Base-by-base conservation (phyloP, 805 yeast genomes). In the Hanseniaspora lachancei region DNA sequence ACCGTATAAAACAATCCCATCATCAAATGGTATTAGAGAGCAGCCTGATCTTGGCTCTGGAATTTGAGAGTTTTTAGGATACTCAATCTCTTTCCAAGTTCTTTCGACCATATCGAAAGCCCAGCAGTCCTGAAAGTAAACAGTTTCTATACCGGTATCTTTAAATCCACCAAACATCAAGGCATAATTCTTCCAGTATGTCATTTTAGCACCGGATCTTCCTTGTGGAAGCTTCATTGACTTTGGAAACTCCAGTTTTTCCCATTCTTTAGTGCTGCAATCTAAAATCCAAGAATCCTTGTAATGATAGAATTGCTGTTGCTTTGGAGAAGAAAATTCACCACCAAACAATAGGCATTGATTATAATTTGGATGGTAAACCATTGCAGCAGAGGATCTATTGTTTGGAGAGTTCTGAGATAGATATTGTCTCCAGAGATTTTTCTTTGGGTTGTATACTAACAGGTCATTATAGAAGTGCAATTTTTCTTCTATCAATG, bases 41-140 rank as follows among this genome's bases (percentile, higher is more conserved):
- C 91, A 97, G 1, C 97, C 97, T 0, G 95, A 85, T 60, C 98
- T 76, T 1, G 96, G 83, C 63, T 91, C 97, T 0, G 98, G 97
- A 32, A 80, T 66, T 1, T 84, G 74, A 61, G 85, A 88, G 56
- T 82, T 84, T 5, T 81, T 79, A 2, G 97, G 95, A 62, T 88
- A 86, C 64, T 83, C 93, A 5, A 89, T 79, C 67, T 89, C 93
- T 57, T 75, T 77, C 98, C 98, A 91, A 68, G 88, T 89, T 67
- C 89, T 86, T 15, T 81, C 82, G 20, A 89, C 81, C 49, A 89
- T 77, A 68, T 91, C 97, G 70, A 91, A 91, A 5, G 89, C 77
- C 98, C 98, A 91, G 57, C 87, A 68, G 66, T 91, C 98, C 62
- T 78, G 76, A 58, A 89, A 70, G 66, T 91, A 91, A 0, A 95